Evolutionary conservation across 2,329 filamentous ascomycete genomes (phyloP).

Genomic region (Ceratocystis lukuohia): DNA sequence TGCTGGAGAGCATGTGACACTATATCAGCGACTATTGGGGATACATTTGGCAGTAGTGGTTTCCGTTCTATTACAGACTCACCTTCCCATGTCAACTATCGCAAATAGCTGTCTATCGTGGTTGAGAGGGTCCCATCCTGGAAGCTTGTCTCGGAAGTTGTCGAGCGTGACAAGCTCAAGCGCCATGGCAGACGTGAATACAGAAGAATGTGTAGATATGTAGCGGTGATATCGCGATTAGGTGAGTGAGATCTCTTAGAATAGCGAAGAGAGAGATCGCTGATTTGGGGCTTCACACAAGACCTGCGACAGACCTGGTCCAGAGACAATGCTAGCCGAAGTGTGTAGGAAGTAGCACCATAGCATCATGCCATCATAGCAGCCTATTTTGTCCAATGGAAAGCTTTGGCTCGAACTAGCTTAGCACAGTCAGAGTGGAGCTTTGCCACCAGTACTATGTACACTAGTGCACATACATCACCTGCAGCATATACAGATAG

Average conservation of each 20-base stretch:
- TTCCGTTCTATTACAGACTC: not conserved
- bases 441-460: not conserved
- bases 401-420: not conserved
- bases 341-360: no score
- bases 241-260: no score
- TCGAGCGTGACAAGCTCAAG: conserved; percentile 38
- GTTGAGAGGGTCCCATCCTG: conserved; percentile 33
- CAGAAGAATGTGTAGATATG: not conserved
- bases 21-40: not conserved
- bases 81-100: conserved; percentile 49
- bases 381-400: not conserved
- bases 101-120: conserved; percentile 40
- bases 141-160: conserved; percentile 37
- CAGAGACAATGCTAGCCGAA: not conserved
- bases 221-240: not conserved
- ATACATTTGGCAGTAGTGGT: not conserved
- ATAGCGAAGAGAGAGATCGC: not conserved
- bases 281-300: not conserved
- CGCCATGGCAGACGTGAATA: conserved; percentile 23
- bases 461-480: not conserved
- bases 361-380: not conserved
- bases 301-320: not conserved
- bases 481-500: not conserved
- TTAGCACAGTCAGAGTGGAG: not conserved
- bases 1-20: conserved; percentile 37